A percentile compares a stretch with the other conserved stretches of the same genome.
Evolutionary conservation across 202 grass and related monocot genomes (phyloP).

Genomic region (Dendrocalamus latiflorus): DNA sequence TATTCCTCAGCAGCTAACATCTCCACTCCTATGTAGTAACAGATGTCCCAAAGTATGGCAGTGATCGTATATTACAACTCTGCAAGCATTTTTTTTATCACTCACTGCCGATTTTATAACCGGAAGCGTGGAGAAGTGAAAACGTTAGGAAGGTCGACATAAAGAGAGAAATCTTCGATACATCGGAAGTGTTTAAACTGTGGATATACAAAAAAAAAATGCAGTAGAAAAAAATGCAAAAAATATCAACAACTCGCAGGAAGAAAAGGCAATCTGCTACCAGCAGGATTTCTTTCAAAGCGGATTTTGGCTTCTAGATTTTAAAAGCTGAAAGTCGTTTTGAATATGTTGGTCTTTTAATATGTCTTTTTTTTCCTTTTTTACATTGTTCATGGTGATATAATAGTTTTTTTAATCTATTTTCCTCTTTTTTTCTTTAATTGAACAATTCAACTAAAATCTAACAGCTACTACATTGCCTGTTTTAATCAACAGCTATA

Average conservation of each 20-base stretch:
- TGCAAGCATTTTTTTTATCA: background rate
- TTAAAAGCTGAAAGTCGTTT: no score
- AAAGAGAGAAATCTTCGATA: background rate
- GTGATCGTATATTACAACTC: background rate
- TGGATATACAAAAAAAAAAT: background rate
- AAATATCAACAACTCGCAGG: background rate
- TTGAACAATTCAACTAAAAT: no score
- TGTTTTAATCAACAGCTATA: no score
- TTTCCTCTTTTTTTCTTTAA: no score
- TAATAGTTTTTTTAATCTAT: no score
- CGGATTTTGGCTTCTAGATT: no score
- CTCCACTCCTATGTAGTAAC: no score
- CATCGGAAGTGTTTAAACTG: background rate
- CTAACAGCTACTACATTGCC: no score
- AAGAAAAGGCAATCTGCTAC: background rate
- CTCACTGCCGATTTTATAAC: background rate
- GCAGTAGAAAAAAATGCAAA: background rate
- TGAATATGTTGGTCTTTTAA: no score
- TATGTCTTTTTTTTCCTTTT: no score
- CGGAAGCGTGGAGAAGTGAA: background rate
- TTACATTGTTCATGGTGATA: no score
- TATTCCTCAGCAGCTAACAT: background rate
- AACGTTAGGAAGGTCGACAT: background rate
- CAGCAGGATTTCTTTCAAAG: background rate
- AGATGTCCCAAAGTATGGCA: no score